These are phyloP conservation scores for Paramyrothecium sp. DNA, from an alignment of 2,329 filamentous ascomycete species.

Conservation along the genomic window DNA sequence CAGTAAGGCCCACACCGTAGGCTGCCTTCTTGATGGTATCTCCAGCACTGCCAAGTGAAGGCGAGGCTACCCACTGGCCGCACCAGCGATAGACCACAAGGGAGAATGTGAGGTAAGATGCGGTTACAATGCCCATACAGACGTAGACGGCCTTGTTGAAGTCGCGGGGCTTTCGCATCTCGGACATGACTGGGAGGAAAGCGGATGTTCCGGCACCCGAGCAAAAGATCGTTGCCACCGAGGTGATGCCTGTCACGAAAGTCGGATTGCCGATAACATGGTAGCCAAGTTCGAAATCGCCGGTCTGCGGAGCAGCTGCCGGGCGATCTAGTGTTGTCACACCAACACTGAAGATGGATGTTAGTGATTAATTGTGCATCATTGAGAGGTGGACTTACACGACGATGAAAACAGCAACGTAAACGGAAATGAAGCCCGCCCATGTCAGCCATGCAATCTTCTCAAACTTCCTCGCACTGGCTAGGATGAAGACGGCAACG, in stretches of 20 bases:
- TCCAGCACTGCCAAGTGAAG: slow-evolving; percentile 19
- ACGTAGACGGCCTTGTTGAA: slow-evolving; percentile 21
- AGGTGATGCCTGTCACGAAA: slow-evolving; percentile 54
- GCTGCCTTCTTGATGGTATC: background rate
- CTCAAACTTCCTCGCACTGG: slow-evolving; percentile 42
- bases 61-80: slow-evolving; percentile 24
- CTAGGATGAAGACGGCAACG: slow-evolving; percentile 18
- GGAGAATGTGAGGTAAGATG: slow-evolving; percentile 24
- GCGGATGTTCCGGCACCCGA: slow-evolving; percentile 41
- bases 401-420: slow-evolving; percentile 57
- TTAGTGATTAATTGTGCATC: background rate
- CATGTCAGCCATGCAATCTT: slow-evolving; percentile 50
- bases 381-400: slow-evolving; percentile 1
- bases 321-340: slow-evolving; percentile 51
- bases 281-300: slow-evolving; percentile 54
- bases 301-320: slow-evolving; percentile 53
- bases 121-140: slow-evolving; percentile 18
- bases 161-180: slow-evolving; percentile 38
- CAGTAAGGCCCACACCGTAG: background rate
- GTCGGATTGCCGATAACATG: slow-evolving; percentile 46
- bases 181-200: slow-evolving; percentile 46
- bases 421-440: slow-evolving; percentile 51
- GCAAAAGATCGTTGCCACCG: slow-evolving; percentile 53
- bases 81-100: slow-evolving; percentile 28
- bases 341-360: slow-evolving; percentile 5